A percentile compares a stretch with the other conserved stretches of the same genome.
Evolutionary conservation across 257 asterid species (phyloP).

Genomic region (Solanum etuberosum): DNA sequence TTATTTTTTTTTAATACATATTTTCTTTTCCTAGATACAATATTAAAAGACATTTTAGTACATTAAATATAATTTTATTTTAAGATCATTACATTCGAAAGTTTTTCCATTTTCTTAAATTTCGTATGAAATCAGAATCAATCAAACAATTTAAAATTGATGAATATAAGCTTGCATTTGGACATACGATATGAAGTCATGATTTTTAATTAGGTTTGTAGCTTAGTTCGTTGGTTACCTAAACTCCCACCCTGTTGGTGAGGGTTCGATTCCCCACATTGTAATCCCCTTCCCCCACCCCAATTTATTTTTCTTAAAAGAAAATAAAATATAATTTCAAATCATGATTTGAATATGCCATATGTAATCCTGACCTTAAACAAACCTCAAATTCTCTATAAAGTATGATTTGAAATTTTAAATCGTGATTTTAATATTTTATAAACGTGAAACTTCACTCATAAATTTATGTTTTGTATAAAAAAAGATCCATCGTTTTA

Average conservation of each 20-base stretch:
- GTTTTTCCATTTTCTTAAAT: not conserved
- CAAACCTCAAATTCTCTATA: not conserved
- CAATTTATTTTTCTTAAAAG: too few relatives aligned
- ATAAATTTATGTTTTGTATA: not conserved
- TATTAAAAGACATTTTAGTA: not conserved
- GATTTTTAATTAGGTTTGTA: not conserved
- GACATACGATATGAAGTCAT: not conserved
- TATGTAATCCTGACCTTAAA: not conserved
- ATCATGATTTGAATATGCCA: not conserved
- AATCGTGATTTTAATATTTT: not conserved
- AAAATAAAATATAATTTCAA: not conserved
- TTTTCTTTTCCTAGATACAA: not conserved
- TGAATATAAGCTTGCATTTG: not conserved
- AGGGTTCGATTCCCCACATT: not conserved
- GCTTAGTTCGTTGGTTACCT: not conserved
- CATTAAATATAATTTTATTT: not conserved
- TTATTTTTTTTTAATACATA: not conserved
- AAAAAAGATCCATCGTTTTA: not conserved
- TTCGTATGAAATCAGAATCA: not conserved
- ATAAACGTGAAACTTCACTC: not conserved
- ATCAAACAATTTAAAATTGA: not conserved
- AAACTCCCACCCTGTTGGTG: not conserved
- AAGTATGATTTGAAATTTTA: not conserved
- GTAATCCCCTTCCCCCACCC: not conserved
- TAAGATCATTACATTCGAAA: not conserved